Base-by-base conservation (phyloP, 768 basidiomycete genomes). In the Russula sp. region DNA sequence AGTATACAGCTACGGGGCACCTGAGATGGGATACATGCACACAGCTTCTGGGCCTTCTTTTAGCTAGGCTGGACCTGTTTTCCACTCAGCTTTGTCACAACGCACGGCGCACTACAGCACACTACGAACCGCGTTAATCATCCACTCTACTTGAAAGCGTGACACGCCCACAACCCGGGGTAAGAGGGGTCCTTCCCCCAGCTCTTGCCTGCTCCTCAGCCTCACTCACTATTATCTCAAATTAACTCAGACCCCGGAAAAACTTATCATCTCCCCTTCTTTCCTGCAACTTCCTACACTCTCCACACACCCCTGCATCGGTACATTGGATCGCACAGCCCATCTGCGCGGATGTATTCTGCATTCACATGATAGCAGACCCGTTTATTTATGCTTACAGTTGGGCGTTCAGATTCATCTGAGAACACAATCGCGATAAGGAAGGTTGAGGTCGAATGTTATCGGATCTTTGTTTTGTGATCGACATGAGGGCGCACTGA, bases 341-440 rank as follows among this genome's bases (percentile, higher is more conserved):
- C 58, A 64, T 64, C 63, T 64, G 48, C 58, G 48, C 59, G 63
- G 63, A 47, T 45, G 59, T 42, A 32, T 42, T 55, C 40, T 31
- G 39, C 55, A 20, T 49, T n/a, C 45, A 49, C 22, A 55, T 44
- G n/a, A 55, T 49, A 34, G 35, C 9, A 55, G 11, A 60, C 48
- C 48, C 13, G n/a, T 58, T 48, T 55, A 64, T 59, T 55, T 59
- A 55, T 64, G 58, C 57, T 44, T 59, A 59, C 63, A 52, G 63
- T 50, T 59, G 37, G 11, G 34, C n/a, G 32, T 64, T 64, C 53
- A 27, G 57, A 55, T 48, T 20, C n/a, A 27, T 48, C 51, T 42
- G 45, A 31, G 39, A 59, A 50, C 31, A 14, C 20, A 8, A 18
- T 49, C 32, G 40, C 35, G 49, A 45, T 47, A 59, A 50, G 54